Conservation (phyloP, 176 grass and related monocot species). For the Musa troglodytarum region DNA sequence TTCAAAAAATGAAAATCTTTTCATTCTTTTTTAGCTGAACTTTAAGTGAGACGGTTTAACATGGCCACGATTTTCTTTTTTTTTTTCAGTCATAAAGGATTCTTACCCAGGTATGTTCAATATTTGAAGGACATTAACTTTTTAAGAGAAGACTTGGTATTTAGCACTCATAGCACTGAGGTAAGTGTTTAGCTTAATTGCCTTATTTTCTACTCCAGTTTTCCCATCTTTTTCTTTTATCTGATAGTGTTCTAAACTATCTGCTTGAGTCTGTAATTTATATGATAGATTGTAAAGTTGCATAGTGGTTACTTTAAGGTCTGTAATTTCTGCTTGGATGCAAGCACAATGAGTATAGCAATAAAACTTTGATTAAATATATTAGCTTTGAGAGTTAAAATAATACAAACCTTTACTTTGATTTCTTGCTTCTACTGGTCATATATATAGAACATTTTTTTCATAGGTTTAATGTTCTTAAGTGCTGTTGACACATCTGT, state of each 20-base stretch:
- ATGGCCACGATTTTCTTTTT: background rate
- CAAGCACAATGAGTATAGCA: too few species aligned
- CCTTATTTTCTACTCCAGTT: background rate
- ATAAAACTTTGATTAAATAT: too few species aligned
- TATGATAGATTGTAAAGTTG: too few species aligned
- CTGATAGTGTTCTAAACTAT: background rate
- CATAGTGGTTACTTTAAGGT: too few species aligned
- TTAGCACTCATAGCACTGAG: constrained; percentile 81
- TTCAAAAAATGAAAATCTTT: background rate
- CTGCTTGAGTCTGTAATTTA: too few species aligned
- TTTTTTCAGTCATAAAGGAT: constrained; percentile 66
- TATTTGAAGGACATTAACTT: constrained; percentile 75
- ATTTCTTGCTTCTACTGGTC: background rate
- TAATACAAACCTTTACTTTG: background rate
- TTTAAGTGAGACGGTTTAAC: background rate
- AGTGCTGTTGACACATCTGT: too few species aligned
- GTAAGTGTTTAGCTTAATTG: constrained; percentile 35
- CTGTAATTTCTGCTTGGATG: too few species aligned
- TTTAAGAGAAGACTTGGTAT: constrained; percentile 89
- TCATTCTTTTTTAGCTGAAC: background rate
- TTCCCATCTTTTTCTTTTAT: background rate
- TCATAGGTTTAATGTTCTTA: background rate
- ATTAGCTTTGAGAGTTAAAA: too few species aligned
- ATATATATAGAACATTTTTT: background rate
- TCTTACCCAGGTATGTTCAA: constrained; percentile 68